Evolutionary conservation across 305 asterid species (phyloP), one percentile per base, ranked within the genome.

Genomic region (Coffea humblotiana): DNA sequence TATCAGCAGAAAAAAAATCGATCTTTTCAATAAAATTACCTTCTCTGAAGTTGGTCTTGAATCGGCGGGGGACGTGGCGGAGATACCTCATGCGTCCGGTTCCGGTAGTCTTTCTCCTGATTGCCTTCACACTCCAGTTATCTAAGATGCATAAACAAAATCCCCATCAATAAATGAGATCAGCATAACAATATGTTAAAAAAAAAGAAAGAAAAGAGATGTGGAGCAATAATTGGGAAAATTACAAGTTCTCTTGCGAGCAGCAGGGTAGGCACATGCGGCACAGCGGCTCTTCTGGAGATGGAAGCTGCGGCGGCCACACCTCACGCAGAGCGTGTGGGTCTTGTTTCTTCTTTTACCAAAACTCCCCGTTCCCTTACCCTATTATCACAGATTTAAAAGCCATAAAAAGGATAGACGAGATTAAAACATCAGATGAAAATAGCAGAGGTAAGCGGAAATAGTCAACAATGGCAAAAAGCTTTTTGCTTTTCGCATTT

Each of bases 321-420:
- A 94, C 81, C 98, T 86, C 81, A 94, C 94, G 58, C 98, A 94
- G 66, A 94, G 92, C 8, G 97, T 92, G 97, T 94, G 98, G 1
- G 98, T 92, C 91, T 94, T 94, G 97, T 94, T 94, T 67, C 98
- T 94, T 83, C 98, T 91, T 90, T 94, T 94, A 40, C 98, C 98
- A 52, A 94, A 94, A 47, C 97, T 92, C 7, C 98, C 98, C 27
- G 98, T 94, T 89, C 98, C 98, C 87, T 94, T 94, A 2, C 93
- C 93, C 98, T 87, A 77, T 52, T 70, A 66, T 16, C 83, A 71
- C 68, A 74, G 29, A 18, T 35, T 51, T 23, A 29, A 5, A 74
- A 56, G 43, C n/a, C 11, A 14, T 0, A 23, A 7, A 13, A 48
- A 48, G 2, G 3, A 16, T 13, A 37, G 43, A 37, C 6, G 6